Percentiles rank a stretch among this genome's conserved stretches.
phyloP scores from a whole-genome alignment of 139 green algal species.

The Haematococcus lacustris region DNA sequence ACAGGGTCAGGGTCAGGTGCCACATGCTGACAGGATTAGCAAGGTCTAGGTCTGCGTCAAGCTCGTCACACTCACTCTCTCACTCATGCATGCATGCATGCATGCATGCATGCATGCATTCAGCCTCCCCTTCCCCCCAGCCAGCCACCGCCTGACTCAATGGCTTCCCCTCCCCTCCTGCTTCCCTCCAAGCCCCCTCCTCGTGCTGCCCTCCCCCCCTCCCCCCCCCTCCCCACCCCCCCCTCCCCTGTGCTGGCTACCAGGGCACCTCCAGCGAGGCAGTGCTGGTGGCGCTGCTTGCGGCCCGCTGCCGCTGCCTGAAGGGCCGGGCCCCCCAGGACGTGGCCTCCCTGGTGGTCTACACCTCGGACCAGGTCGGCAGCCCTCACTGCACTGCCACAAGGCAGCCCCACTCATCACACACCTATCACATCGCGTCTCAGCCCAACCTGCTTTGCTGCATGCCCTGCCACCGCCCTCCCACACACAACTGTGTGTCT shows the following conservation, averaged over 20 bases:
- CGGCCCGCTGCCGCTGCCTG: constrained; percentile 32
- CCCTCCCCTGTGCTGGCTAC: neutral
- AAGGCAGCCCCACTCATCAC: too few relatives aligned
- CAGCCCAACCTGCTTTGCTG: too few relatives aligned
- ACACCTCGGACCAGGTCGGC: constrained; percentile 46
- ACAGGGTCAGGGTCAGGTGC: neutral
- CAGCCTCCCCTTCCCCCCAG: neutral
- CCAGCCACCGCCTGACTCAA: too few relatives aligned
- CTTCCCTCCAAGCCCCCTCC: too few relatives aligned
- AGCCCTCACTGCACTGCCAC: too few relatives aligned
- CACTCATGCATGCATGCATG: neutral
- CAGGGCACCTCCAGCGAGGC: constrained; percentile 55
- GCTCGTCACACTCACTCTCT: neutral
- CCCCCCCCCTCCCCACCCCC: neutral
- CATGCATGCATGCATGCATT: neutral
- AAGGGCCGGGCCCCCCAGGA: constrained; percentile 16
- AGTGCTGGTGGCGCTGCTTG: constrained; percentile 69
- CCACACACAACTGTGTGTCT: too few relatives aligned
- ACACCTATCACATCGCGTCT: too few relatives aligned
- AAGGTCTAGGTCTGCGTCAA: neutral
- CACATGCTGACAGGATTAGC: neutral
- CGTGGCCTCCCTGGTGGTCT: constrained; percentile 32
- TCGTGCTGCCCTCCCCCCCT: too few relatives aligned
- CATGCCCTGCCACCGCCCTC: too few relatives aligned
- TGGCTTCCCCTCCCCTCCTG: too few relatives aligned